Evolutionary conservation across 169 alveolate species (phyloP).

Genomic region (Eimeria necatrix): DNA sequence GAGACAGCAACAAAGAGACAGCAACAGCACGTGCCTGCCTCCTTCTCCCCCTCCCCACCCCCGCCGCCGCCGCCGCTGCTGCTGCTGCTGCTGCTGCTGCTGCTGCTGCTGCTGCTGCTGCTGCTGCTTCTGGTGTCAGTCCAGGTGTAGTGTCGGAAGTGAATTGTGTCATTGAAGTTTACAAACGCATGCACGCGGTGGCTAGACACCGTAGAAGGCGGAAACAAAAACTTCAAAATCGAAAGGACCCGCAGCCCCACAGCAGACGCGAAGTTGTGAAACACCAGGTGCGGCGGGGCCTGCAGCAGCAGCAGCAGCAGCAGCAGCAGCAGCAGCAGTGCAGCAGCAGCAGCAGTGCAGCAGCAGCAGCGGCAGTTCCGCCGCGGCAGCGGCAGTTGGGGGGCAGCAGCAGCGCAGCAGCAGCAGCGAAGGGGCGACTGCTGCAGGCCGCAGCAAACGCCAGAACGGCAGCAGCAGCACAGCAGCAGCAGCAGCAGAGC

Average conservation of each 20-base stretch:
- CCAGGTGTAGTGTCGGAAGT: conserved; percentile 85
- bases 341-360: neutral
- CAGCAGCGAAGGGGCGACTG: neutral
- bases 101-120: neutral
- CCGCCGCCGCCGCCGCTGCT: no score
- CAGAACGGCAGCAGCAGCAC: neutral
- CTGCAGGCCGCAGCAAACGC: neutral
- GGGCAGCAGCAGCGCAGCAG: neutral
- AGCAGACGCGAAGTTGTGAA: conserved; percentile 94
- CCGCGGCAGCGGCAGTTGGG: no score
- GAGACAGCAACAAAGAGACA: neutral
- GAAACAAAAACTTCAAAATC: conserved; percentile 83
- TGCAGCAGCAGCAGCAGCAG: neutral
- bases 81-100: no score
- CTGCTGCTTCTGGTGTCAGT: neutral
- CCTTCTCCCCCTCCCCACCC: no score
- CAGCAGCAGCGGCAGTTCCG: no score
- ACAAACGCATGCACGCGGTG: conserved; percentile 83
- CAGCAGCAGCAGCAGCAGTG: neutral
- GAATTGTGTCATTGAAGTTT: conserved; percentile 81
- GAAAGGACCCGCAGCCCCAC: conserved; percentile 80
- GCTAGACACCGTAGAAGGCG: conserved; percentile 83
- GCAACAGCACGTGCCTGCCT: neutral
- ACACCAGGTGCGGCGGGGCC: conserved; percentile 97
- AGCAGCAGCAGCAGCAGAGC: no score